phyloP scores from a whole-genome alignment of 768 basidiomycete genomes.

The Chalciporus chontae region DNA sequence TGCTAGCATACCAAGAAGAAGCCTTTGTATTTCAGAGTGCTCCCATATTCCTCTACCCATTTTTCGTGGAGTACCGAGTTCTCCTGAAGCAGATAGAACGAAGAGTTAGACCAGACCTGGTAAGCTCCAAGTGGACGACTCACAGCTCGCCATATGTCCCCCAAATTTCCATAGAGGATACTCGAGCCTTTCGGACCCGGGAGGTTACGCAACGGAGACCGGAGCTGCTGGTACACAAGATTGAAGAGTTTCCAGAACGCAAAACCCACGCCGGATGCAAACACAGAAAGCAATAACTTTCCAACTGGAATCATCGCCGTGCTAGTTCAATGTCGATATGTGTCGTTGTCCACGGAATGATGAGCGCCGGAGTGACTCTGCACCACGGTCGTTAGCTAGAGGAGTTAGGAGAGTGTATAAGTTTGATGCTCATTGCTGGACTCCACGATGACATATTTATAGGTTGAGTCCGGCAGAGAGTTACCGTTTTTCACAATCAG shows the following conservation, averaged over 20 bases:
- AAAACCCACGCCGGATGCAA: conserved; percentile 25
- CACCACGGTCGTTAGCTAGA: too few species aligned
- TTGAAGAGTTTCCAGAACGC: conserved; percentile 28
- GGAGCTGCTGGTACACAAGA: conserved; percentile 33
- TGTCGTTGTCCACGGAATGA: too few species aligned
- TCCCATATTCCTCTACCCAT: neutral
- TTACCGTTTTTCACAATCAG: too few species aligned
- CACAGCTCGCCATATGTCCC: conserved; percentile 42
- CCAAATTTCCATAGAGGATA: conserved; percentile 47
- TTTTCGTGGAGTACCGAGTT: neutral
- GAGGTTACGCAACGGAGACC: conserved; percentile 42
- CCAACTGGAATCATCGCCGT: neutral
- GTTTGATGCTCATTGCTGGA: too few species aligned
- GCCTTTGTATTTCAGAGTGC: conserved; percentile 20
- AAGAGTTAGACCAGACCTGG: too few species aligned
- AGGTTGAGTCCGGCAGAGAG: too few species aligned
- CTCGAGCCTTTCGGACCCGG: conserved; percentile 47
- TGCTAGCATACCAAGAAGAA: conserved; percentile 42
- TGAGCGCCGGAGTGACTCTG: too few species aligned
- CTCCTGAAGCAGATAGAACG: neutral
- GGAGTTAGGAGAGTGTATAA: too few species aligned
- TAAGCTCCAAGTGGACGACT: conserved; percentile 1
- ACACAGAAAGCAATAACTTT: conserved; percentile 5
- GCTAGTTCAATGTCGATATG: too few species aligned
- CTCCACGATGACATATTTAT: too few species aligned